These are phyloP conservation scores for Pythium periplocum DNA, from an alignment of 352 stramenopile genomes.

Conservation along the genomic window DNA sequence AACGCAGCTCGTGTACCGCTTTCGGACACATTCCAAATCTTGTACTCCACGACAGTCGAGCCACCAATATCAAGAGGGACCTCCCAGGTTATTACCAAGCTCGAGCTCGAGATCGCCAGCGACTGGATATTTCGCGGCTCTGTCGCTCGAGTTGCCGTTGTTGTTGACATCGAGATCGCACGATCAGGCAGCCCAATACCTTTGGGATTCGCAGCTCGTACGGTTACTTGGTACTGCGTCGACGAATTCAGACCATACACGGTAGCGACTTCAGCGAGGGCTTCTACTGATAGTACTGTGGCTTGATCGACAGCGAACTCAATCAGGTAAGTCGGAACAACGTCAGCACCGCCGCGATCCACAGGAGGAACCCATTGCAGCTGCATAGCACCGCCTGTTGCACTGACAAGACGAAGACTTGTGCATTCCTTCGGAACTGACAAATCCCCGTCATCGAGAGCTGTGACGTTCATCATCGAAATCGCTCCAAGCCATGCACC, in stretches of 20 bases:
- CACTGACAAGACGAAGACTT: slow-evolving; percentile 14
- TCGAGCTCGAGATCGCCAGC: slow-evolving; percentile 31
- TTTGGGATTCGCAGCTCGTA: slow-evolving; percentile 26
- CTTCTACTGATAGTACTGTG: neutral
- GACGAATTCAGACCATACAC: slow-evolving; percentile 40
- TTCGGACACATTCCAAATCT: slow-evolving; percentile 28
- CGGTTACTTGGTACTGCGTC: slow-evolving; percentile 39
- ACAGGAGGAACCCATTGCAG: slow-evolving; percentile 37
- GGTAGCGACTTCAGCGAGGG: slow-evolving; percentile 2
- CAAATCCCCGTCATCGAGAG: slow-evolving; percentile 46
- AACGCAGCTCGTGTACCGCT: slow-evolving; percentile 17
- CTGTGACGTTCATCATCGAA: slow-evolving; percentile 24
- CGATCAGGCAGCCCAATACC: slow-evolving; percentile 21
- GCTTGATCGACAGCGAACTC: slow-evolving; percentile 13
- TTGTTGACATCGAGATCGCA: slow-evolving; percentile 23
- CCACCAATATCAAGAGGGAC: slow-evolving; percentile 42
- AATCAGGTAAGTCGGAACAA: slow-evolving; percentile 26
- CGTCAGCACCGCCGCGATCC: slow-evolving; percentile 26
- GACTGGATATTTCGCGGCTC: slow-evolving; percentile 26
- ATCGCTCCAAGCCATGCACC: slow-evolving; percentile 23
- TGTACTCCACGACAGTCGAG: slow-evolving; percentile 38
- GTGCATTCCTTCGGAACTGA: slow-evolving; percentile 40
- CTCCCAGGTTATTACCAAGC: slow-evolving; percentile 36
- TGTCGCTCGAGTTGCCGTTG: slow-evolving; percentile 17
- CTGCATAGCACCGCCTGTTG: slow-evolving; percentile 34